A percentile compares a stretch with the other conserved stretches of the same genome.
These are phyloP conservation scores for Xylaria digitata DNA, from an alignment of 2,329 filamentous ascomycete genomes.

Conservation along the genomic window DNA sequence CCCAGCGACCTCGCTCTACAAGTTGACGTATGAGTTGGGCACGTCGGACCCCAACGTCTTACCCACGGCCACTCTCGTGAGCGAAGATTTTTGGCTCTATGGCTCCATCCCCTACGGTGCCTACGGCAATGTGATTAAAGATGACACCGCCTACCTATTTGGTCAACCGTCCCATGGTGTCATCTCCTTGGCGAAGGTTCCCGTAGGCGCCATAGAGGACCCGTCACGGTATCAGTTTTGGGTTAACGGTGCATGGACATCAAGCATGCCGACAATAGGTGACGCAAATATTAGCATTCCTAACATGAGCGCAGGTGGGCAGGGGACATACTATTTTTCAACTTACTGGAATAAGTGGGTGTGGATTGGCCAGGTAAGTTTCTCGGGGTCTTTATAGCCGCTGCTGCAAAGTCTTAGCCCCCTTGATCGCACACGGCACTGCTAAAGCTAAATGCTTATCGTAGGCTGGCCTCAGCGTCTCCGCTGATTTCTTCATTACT, in stretches of 20 bases:
- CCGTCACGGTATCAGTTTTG: constrained; percentile 40
- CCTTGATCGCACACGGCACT: neutral
- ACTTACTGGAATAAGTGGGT: constrained; percentile 36
- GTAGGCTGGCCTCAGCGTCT: constrained; percentile 35
- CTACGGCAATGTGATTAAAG: constrained; percentile 41
- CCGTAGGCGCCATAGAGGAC: constrained; percentile 40
- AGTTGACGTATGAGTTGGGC: constrained; percentile 36
- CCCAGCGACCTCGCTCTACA: constrained; percentile 43
- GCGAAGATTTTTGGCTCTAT: constrained; percentile 42
- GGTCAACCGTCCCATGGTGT: constrained; percentile 35
- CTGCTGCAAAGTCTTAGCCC: neutral
- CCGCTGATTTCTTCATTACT: constrained; percentile 41
- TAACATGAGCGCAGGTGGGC: constrained; percentile 36
- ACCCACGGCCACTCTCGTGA: constrained; percentile 39
- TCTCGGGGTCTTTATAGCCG: neutral
- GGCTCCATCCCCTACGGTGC: constrained; percentile 40
- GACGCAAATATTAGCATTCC: constrained; percentile 24
- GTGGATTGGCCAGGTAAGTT: constrained; percentile 40
- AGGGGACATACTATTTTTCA: constrained; percentile 42
- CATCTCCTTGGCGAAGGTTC: constrained; percentile 40
- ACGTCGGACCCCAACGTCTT: constrained; percentile 35
- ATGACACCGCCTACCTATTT: constrained; percentile 42
- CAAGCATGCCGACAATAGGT: constrained; percentile 20
- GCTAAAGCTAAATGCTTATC: constrained; percentile 3
- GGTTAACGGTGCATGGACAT: constrained; percentile 32